These are phyloP conservation scores for Pichia eremophila DNA, from an alignment of 805 yeast species.

Conservation along the genomic window DNA sequence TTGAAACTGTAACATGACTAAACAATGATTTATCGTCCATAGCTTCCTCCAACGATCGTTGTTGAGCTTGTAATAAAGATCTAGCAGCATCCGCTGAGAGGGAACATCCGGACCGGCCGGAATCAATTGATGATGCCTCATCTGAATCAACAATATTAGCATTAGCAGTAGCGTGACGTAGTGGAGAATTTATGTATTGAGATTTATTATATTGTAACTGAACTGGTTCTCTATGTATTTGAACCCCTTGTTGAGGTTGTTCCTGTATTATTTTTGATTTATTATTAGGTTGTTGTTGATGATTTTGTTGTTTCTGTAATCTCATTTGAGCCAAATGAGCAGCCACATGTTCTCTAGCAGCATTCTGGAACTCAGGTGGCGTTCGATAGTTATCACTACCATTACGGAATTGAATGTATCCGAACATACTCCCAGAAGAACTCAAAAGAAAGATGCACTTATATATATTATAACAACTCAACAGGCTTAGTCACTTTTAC, in stretches of 20 bases:
- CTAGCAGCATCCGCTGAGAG: slow-evolving; percentile 10
- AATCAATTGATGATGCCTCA: slow-evolving; percentile 20
- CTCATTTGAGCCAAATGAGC: background rate
- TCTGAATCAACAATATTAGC: slow-evolving; percentile 12
- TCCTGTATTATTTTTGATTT: background rate
- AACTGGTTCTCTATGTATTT: slow-evolving; percentile 6
- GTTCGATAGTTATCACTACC: slow-evolving; percentile 23
- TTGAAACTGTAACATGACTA: slow-evolving; percentile 16
- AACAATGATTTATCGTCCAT: slow-evolving; percentile 18
- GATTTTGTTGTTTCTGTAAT: background rate
- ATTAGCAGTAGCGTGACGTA: slow-evolving; percentile 19
- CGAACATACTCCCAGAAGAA: slow-evolving; percentile 19
- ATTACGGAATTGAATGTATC: slow-evolving; percentile 20
- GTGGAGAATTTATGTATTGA: slow-evolving; percentile 26
- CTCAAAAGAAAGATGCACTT: no score
- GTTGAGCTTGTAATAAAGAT: slow-evolving; percentile 9
- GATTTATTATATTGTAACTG: no score
- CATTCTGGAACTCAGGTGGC: slow-evolving; percentile 25
- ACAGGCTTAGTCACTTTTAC: no score
- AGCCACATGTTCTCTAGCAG: slow-evolving; percentile 26
- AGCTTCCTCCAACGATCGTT: slow-evolving; percentile 9
- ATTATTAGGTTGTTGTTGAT: background rate
- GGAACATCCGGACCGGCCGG: slow-evolving; percentile 12
- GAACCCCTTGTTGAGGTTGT: background rate
- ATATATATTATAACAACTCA: no score